Conservation (phyloP, 441 rosid species). For the Iberis amara region DNA sequence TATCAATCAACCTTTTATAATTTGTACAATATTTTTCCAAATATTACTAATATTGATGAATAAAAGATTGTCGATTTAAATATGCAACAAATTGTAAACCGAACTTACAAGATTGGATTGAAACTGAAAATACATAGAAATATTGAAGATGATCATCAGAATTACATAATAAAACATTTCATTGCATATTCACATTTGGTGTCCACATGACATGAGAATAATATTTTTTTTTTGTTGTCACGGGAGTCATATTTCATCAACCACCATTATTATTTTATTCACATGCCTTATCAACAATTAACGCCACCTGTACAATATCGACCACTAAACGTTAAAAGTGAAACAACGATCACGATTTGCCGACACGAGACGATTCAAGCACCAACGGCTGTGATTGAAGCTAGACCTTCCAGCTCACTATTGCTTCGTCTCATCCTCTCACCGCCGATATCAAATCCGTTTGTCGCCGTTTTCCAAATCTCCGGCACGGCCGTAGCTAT, state of each 20-base stretch:
- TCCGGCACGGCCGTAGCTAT: constrained; percentile 58
- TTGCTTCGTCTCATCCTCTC: constrained; percentile 37
- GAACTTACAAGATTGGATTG: no score
- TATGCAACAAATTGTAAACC: no score
- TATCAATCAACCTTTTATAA: no score
- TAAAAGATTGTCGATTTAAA: no score
- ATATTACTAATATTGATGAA: no score
- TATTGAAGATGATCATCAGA: no score
- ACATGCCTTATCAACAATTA: constrained; percentile 21
- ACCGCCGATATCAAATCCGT: constrained; percentile 27
- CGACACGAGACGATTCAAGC: constrained; percentile 4
- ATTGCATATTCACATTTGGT: constrained; percentile 26
- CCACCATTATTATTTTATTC: constrained; percentile 20
- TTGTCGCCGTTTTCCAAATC: constrained; percentile 42
- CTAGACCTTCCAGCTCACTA: constrained; percentile 43
- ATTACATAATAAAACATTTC: no score
- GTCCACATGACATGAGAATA: constrained; percentile 27
- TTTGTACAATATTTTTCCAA: no score
- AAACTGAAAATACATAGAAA: no score
- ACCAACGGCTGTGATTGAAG: constrained; percentile 32
- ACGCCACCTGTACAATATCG: constrained; percentile 22
- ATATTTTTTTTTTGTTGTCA: no score
- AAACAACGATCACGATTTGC: constrained; percentile 14
- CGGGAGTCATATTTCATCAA: no score
- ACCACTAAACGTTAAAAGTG: constrained; percentile 21